Percentiles rank a stretch among this genome's conserved stretches.
These are phyloP conservation scores for Eucalyptus melliodora DNA, from an alignment of 345 rosid genomes.

Conservation along the genomic window DNA sequence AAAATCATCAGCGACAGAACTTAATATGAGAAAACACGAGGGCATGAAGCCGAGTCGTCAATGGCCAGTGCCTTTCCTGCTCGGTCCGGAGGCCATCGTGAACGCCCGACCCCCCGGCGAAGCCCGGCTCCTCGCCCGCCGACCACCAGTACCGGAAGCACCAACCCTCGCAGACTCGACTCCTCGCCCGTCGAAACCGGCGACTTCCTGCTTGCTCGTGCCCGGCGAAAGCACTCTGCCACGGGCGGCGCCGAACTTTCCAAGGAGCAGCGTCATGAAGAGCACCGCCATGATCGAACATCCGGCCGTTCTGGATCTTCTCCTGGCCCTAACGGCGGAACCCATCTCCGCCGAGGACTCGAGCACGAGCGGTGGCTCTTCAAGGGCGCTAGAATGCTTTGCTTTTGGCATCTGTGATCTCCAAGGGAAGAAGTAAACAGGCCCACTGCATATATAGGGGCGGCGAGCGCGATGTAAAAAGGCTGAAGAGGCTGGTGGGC, in stretches of 20 bases:
- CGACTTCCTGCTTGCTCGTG: not conserved
- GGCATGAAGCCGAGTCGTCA: not conserved
- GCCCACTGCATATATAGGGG: conserved; percentile 1
- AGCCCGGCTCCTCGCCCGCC: not conserved
- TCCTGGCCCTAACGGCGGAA: not conserved
- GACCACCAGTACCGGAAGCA: not conserved
- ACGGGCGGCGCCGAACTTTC: not conserved
- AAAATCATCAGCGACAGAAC: too few relatives aligned
- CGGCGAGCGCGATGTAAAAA: not conserved
- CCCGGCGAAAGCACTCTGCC: not conserved
- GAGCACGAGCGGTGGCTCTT: not conserved
- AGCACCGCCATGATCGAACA: not conserved
- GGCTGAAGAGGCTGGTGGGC: not conserved
- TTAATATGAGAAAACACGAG: not conserved
- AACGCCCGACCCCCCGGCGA: conserved; percentile 2
- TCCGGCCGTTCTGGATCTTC: not conserved
- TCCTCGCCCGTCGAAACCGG: not conserved
- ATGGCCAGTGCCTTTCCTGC: conserved; percentile 78
- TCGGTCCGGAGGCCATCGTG: conserved; percentile 59
- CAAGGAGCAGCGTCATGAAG: not conserved
- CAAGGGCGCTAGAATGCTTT: not conserved
- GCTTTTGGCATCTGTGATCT: conserved; percentile 20
- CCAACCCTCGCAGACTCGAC: not conserved
- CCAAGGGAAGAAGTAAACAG: conserved; percentile 9
- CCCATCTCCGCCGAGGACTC: not conserved